phyloP scores from a whole-genome alignment of 2,329 filamentous ascomycete genomes.

The Colletotrichum sojae region DNA sequence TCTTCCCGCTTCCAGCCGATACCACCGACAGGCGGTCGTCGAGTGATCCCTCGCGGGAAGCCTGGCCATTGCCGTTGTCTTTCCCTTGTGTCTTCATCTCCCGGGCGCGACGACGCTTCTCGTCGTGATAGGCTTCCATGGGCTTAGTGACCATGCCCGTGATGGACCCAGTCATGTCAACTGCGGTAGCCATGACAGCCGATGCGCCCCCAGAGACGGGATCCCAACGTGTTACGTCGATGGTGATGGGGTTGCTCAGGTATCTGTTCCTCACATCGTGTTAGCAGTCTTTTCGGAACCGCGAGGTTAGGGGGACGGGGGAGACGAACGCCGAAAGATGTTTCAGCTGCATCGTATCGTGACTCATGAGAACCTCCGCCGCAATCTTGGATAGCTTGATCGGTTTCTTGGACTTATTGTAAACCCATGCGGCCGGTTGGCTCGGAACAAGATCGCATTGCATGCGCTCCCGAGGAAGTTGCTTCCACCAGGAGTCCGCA shows the following conservation, averaged over 20 bases:
- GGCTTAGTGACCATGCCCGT: slow-evolving; percentile 39
- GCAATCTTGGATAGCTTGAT: slow-evolving; percentile 31
- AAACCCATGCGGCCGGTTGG: slow-evolving; percentile 13
- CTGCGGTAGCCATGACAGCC: slow-evolving; percentile 31
- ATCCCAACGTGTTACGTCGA: slow-evolving; percentile 49
- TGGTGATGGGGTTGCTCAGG: slow-evolving; percentile 46
- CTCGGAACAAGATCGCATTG: slow-evolving; percentile 24
- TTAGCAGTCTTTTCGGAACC: not conserved
- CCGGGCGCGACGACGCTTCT: slow-evolving; percentile 5
- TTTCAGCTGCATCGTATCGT: not conserved
- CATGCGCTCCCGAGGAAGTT: slow-evolving; percentile 15
- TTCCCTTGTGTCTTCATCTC: not conserved
- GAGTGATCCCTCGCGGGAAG: slow-evolving; percentile 49
- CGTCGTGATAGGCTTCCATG: slow-evolving; percentile 13
- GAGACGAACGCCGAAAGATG: slow-evolving; percentile 11
- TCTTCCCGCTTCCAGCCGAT: slow-evolving; percentile 43
- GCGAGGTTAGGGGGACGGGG: not conserved
- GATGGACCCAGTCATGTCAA: slow-evolving; percentile 32
- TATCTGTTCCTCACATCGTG: not conserved
- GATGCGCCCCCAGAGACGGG: slow-evolving; percentile 46
- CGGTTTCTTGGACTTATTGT: slow-evolving; percentile 50
- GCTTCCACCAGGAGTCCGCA: slow-evolving; percentile 47
- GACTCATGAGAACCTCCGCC: not conserved
- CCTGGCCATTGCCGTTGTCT: slow-evolving; percentile 55
- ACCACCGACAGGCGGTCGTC: slow-evolving; percentile 12